A percentile compares a stretch with the other conserved stretches of the same genome.
These are phyloP conservation scores for Nymphaea thermarum DNA, from an alignment of 164 flowering plant species.

Conservation along the genomic window DNA sequence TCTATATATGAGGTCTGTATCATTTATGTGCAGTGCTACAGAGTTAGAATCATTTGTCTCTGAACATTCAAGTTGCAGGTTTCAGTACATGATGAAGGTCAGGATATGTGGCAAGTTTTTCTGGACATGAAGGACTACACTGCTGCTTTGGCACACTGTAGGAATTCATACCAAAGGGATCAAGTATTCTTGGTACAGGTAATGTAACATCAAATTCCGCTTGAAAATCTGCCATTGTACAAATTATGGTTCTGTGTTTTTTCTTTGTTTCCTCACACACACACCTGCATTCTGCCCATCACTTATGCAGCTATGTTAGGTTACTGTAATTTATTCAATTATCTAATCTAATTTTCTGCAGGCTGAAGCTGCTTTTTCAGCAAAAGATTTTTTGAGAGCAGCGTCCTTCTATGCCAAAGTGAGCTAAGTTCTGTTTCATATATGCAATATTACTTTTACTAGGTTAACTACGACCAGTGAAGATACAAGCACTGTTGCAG, in stretches of 20 bases:
- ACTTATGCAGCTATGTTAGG: too few species aligned
- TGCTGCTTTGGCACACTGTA: slow-evolving; percentile 78
- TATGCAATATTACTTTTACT: too few species aligned
- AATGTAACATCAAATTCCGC: not conserved
- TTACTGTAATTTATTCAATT: too few species aligned
- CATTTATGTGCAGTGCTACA: not conserved
- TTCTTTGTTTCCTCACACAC: too few species aligned
- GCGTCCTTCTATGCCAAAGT: slow-evolving; percentile 97
- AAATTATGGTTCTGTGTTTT: too few species aligned
- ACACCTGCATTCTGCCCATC: too few species aligned
- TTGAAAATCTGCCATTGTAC: too few species aligned
- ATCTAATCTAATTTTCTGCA: slow-evolving; percentile 19
- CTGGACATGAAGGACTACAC: slow-evolving; percentile 86
- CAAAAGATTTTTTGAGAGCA: slow-evolving; percentile 79
- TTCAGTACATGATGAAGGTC: slow-evolving; percentile 94
- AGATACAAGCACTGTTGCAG: too few species aligned
- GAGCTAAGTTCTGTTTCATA: too few species aligned
- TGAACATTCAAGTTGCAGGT: slow-evolving; percentile 31
- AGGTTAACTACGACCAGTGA: too few species aligned
- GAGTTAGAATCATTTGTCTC: not conserved
- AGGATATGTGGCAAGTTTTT: slow-evolving; percentile 98
- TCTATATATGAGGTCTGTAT: slow-evolving; percentile 83
- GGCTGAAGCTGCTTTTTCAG: slow-evolving; percentile 90
- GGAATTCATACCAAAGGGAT: slow-evolving; percentile 85
- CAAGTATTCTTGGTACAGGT: slow-evolving; percentile 95